Evolutionary conservation across 1,284 basidiomycete species (phyloP).

Genomic region (Sutorius eximius): DNA sequence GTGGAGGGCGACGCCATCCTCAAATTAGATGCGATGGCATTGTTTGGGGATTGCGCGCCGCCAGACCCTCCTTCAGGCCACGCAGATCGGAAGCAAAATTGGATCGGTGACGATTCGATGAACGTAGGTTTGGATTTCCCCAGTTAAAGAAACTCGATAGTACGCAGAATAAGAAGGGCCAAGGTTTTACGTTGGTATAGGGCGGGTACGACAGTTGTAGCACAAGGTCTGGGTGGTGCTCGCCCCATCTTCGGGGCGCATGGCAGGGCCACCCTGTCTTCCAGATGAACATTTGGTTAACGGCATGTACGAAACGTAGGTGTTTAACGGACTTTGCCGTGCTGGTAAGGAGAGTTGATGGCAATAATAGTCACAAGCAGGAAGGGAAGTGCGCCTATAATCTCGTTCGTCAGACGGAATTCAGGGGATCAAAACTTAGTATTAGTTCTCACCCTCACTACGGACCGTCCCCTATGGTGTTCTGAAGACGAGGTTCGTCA

Average conservation of each 20-base stretch:
- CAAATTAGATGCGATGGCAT: constrained; percentile 1
- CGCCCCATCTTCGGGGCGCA: not conserved
- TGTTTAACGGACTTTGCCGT: not conserved
- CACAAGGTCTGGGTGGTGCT: not conserved
- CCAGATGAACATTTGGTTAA: not conserved
- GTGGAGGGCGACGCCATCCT: not conserved
- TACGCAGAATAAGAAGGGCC: not conserved
- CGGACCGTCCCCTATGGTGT: not conserved
- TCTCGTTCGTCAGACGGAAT: not conserved
- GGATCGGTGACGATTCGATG: not conserved
- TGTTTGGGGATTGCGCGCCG: not conserved
- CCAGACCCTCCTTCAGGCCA: not conserved
- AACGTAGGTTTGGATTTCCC: not conserved
- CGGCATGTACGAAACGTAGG: not conserved
- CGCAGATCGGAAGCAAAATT: not conserved
- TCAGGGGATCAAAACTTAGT: too few species aligned
- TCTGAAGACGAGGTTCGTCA: too few species aligned
- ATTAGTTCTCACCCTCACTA: not conserved
- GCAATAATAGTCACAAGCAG: not conserved
- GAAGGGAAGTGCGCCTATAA: not conserved
- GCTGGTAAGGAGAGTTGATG: not conserved
- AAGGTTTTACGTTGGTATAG: not conserved
- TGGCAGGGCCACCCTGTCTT: not conserved
- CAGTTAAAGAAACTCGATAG: not conserved
- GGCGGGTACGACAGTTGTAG: not conserved